Evolutionary conservation across 2,329 filamentous ascomycete species (phyloP), one percentile per base, ranked within the genome.

Genomic region (Blastomyces percursus): DNA sequence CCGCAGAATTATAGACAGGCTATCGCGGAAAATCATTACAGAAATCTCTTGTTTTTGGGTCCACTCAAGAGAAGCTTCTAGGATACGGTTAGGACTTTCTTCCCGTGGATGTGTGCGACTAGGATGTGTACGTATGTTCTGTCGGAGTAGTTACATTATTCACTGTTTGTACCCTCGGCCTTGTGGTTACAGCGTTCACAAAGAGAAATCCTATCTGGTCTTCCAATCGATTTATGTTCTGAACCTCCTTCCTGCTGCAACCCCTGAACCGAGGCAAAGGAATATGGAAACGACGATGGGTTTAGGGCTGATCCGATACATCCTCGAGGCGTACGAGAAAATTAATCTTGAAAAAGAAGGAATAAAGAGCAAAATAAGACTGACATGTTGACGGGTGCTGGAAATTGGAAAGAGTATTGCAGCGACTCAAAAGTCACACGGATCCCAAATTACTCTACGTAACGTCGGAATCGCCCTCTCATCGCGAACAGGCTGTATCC

Each of bases 1-100:
- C 86, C 40, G 78, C 83, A 64, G 84, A 90, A 75, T 75, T 92
- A 62, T 68, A 66, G 63, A 52, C 32, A 55, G 12, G 12, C 27
- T 27, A 21, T 58, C 54, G 16, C 50, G 38, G 40, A 32, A 59
- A 59, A 59, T 55, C 30, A 38, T 40, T 48, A n/a, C 52, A 55
- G 46, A 38, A 62, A 59, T 51, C 24, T 61, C 55, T 55, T 40
- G 30, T 24, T 21, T 59, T 56, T 59, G 40, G 38, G 19, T 14
- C 40, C 32, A 62, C 50, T 51, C 54, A 44, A 55, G 54, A 55
- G 52, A 38, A 38, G 19, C 51, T 56, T 44, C 48, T 56, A 46
- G 54, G 54, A 56, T 57, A 32, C 44, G 24, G 55, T 16, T 57
- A 52, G 52, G 42, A 24, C 12, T 21, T 44, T 21, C 57, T 35